These are phyloP conservation scores for Talaromyces stipitatus DNA, from an alignment of 495 filamentous ascomycete genomes.

Conservation along the genomic window DNA sequence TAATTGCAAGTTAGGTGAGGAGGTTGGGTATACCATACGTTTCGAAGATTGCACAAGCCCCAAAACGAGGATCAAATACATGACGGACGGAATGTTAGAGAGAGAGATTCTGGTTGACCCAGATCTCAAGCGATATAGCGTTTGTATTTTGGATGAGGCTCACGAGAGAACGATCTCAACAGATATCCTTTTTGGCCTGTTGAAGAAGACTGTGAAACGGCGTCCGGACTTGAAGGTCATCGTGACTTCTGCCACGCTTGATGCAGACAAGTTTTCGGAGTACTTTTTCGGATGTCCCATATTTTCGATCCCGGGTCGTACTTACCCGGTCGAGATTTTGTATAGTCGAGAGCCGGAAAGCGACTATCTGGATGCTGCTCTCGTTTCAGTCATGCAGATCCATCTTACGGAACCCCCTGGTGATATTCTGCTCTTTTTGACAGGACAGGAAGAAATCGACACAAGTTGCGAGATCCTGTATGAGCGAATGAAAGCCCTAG, in stretches of 20 bases:
- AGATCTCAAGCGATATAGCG: conserved; percentile 75
- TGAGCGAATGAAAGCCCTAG: conserved; percentile 94
- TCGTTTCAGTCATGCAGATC: conserved; percentile 97
- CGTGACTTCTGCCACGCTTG: conserved; percentile 90
- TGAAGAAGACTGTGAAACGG: conserved; percentile 88
- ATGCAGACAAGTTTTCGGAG: conserved; percentile 93
- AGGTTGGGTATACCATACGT: conserved; percentile 95
- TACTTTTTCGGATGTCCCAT: conserved; percentile 95
- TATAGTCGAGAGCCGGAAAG: conserved; percentile 91
- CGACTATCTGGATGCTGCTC: conserved; percentile 92
- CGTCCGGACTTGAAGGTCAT: conserved; percentile 88
- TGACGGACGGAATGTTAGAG: conserved; percentile 98
- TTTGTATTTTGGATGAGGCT: conserved; percentile 98
- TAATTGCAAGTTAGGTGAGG: conserved; percentile 79
- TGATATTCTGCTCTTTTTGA: conserved; percentile 94
- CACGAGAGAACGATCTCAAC: conserved; percentile 97
- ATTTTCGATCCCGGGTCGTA: conserved; percentile 91
- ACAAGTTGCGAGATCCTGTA: conserved; percentile 84
- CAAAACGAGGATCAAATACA: conserved; percentile 94
- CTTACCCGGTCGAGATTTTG: conserved; percentile 90
- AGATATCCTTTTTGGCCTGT: conserved; percentile 85
- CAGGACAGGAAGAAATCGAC: conserved; percentile 97
- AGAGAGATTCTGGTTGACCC: conserved; percentile 90
- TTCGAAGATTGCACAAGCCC: conserved; percentile 93
- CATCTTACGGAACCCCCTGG: conserved; percentile 85